Conservation (phyloP, 768 basidiomycete genomes). For the Lactifluus hygrophoroides region DNA sequence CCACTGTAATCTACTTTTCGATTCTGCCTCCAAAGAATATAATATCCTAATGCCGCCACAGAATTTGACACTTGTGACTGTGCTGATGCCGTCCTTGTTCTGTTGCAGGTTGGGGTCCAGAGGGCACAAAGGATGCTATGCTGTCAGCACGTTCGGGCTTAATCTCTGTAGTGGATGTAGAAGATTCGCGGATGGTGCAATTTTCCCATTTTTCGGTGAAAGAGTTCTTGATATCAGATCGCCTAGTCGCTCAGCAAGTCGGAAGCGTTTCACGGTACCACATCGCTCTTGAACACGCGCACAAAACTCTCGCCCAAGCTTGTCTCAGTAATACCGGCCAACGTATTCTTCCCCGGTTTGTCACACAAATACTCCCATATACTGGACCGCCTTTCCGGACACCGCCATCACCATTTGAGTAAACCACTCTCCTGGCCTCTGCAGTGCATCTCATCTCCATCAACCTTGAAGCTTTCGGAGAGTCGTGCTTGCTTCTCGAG, state of each 20-base stretch:
- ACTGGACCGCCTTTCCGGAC: too few relatives aligned
- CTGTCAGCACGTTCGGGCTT: neutral
- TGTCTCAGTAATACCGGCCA: neutral
- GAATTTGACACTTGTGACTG: neutral
- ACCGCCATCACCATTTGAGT: too few relatives aligned
- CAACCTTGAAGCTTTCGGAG: too few relatives aligned
- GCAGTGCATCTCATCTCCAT: too few relatives aligned
- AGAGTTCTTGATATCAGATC: too few relatives aligned
- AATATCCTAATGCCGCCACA: neutral
- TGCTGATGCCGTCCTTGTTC: neutral
- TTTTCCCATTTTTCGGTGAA: too few relatives aligned
- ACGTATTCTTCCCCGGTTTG: too few relatives aligned
- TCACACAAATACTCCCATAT: too few relatives aligned
- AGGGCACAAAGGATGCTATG: neutral
- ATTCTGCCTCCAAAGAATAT: neutral
- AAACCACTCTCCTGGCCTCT: too few relatives aligned
- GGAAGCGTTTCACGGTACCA: neutral
- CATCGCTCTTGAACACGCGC: neutral
- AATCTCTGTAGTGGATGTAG: neutral
- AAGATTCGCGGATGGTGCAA: neutral
- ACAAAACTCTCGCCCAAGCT: neutral
- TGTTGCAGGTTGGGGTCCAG: neutral
- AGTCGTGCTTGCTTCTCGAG: too few relatives aligned
- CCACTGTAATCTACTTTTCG: neutral
- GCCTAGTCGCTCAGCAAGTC: neutral